A percentile compares a stretch with the other conserved stretches of the same genome.
Conservation (phyloP, 495 filamentous ascomycete species). For the Penicillium taxi region DNA sequence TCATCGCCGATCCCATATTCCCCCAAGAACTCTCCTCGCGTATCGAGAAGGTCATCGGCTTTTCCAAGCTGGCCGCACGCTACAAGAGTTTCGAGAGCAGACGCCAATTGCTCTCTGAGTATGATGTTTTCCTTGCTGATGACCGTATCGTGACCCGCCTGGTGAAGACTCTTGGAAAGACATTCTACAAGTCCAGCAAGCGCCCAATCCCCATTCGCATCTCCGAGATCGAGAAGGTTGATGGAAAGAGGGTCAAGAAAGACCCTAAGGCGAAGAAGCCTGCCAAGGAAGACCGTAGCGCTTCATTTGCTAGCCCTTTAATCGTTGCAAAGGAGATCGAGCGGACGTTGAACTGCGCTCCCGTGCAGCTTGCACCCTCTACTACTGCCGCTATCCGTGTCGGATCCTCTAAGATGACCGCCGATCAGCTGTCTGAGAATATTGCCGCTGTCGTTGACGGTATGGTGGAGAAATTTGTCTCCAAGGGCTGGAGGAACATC, state of each 20-base stretch:
- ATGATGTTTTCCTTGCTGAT: constrained; percentile 85
- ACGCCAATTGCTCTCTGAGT: constrained; percentile 72
- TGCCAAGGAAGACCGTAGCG: constrained; percentile 29
- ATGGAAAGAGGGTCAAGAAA: constrained; percentile 57
- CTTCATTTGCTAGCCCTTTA: constrained; percentile 38
- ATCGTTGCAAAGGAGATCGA: constrained; percentile 64
- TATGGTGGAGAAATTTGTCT: constrained; percentile 66
- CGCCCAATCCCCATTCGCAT: constrained; percentile 79
- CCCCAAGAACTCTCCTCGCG: constrained; percentile 60
- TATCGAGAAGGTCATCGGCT: constrained; percentile 73
- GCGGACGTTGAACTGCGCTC: constrained; percentile 58
- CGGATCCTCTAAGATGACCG: constrained; percentile 61
- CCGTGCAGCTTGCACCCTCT: constrained; percentile 64
- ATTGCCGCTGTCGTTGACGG: constrained; percentile 59
- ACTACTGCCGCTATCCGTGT: constrained; percentile 60
- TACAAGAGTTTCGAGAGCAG: constrained; percentile 81
- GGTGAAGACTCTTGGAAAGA: constrained; percentile 72
- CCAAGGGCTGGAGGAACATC: constrained; percentile 78
- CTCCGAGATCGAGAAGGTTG: constrained; percentile 52
- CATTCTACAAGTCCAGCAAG: constrained; percentile 79
- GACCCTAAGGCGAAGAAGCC: constrained; percentile 35
- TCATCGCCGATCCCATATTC: constrained; percentile 66
- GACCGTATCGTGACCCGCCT: constrained; percentile 70
- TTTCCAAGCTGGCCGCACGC: constrained; percentile 74
- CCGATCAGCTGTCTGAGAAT: constrained; percentile 73